Base-by-base conservation (phyloP, 2,329 filamentous ascomycete genomes). In the Aureobasidium sp. region DNA sequence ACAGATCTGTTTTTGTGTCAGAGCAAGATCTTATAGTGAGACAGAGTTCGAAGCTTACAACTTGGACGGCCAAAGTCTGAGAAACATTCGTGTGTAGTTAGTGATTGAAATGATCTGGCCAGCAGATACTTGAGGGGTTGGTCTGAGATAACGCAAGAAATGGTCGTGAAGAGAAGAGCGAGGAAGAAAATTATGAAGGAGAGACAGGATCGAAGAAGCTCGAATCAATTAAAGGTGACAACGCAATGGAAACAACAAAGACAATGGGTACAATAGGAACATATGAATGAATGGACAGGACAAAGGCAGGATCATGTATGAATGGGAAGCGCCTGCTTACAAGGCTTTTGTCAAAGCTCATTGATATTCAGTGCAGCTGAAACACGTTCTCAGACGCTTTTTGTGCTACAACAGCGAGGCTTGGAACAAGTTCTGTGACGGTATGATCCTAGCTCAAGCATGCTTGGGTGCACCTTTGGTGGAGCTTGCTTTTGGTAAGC, bases 21-120 rank as follows among this genome's bases (percentile, higher is more conserved):
- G 29, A 53, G n/a, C 19, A 11, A 12, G 34, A 19, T 6, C 19
- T 17, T 21, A 3, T 25, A 8, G 41, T 27, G 5, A 19, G 29
- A 24, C 19, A 39, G 24, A 25, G 4, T 19, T 7, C 17, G 24
- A 22, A 24, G 48, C 62, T 53, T 56, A 66, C 64, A 66, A 63
- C 10, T 66, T 62, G 17, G 63, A 63, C 29, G 65, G 66, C 49
- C 64, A 66, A 45, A 68, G 60, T 56, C 64, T 62, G 50, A 68
- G 54, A 56, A 68, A 67, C 66, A 68, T 67, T 47, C 51, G 56
- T 8, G 12, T 50, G 11, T 37, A 44, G 22, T 38, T 19, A n/a
- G n/a, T n/a, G n/a, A 42, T 35, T 27, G 17, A 19, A 32, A 30
- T 11, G 22, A 38, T 41, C 55, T 57, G 56, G 29, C 52, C 55